Percentiles rank a stretch among this genome's conserved stretches.
phyloP scores from a whole-genome alignment of 495 filamentous ascomycete genomes.

The Parachaetomium inaequale region DNA sequence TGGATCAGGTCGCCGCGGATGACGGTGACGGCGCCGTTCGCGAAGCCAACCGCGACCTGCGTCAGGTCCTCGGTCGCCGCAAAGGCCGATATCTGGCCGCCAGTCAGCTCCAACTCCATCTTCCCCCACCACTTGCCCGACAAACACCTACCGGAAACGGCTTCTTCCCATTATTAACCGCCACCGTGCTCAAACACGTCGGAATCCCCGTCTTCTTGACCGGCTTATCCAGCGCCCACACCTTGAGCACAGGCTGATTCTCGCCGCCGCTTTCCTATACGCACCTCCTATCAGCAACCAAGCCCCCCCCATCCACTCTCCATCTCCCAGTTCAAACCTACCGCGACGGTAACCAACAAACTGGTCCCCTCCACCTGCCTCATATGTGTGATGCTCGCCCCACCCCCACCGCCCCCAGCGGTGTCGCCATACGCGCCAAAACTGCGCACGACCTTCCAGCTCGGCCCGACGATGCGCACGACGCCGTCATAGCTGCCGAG shows the following conservation, averaged over 20 bases:
- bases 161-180: conserved; percentile 85
- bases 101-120: conserved; percentile 4
- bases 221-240: conserved; percentile 91
- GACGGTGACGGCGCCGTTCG: conserved; percentile 89
- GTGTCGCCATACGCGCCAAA: conserved; percentile 74
- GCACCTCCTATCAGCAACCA: neutral
- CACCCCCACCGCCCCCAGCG: neutral
- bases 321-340: conserved; percentile 15
- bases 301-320: neutral
- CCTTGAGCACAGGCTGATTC: conserved; percentile 78
- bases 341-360: conserved; percentile 77
- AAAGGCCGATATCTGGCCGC: conserved; percentile 77
- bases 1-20: conserved; percentile 93
- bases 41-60: conserved; percentile 92
- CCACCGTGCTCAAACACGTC: conserved; percentile 77
- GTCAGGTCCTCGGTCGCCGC: conserved; percentile 79
- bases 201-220: conserved; percentile 92
- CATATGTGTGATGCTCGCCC: conserved; percentile 78
- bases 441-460: conserved; percentile 80
- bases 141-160: conserved; percentile 71
- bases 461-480: conserved; percentile 78
- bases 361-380: conserved; percentile 87
- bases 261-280: conserved; percentile 13
- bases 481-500: conserved; percentile 78
- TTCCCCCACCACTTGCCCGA: neutral